A percentile compares a stretch with the other conserved stretches of the same genome.
These are phyloP conservation scores for Coemansia sp. DNA, from an alignment of 192 early-diverging fungal species.

Conservation along the genomic window DNA sequence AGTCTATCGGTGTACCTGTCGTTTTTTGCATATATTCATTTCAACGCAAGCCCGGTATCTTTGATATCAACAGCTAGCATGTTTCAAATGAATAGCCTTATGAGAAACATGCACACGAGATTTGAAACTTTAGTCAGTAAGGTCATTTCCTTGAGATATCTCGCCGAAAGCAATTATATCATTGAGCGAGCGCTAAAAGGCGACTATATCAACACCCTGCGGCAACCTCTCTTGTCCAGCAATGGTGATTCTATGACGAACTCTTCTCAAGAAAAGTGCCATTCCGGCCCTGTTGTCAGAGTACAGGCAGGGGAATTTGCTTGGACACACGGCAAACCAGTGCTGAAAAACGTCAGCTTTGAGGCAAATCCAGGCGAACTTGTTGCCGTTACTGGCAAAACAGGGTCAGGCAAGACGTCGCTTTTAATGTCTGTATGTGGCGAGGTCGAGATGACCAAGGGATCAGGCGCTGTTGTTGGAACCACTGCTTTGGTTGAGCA, in stretches of 20 bases:
- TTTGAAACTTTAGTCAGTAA: constrained; percentile 2
- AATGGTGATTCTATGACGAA: not conserved
- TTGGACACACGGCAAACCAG: constrained; percentile 16
- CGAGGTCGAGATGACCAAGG: too few species aligned
- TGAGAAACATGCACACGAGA: not conserved
- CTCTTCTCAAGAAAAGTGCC: not conserved
- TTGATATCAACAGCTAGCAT: constrained; percentile 11
- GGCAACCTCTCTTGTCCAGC: not conserved
- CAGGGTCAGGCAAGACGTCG: too few species aligned
- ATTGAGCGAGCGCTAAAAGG: constrained; percentile 30
- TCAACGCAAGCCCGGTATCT: constrained; percentile 3
- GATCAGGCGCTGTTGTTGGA: constrained; percentile 5
- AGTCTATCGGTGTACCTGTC: constrained; percentile 17
- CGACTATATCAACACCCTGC: constrained; percentile 27
- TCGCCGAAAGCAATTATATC: constrained; percentile 4
- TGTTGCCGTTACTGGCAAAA: too few species aligned
- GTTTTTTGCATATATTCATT: constrained; percentile 10
- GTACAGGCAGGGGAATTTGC: constrained; percentile 26
- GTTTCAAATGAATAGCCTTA: constrained; percentile 18
- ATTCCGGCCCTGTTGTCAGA: not conserved
- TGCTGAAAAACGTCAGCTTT: constrained; percentile 53
- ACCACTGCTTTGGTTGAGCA: constrained; percentile 79
- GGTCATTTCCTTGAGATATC: not conserved
- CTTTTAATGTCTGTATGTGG: too few species aligned
- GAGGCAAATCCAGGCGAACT: constrained; percentile 27